Base-by-base conservation (phyloP, 2,329 filamentous ascomycete genomes). In the Blastomyces parvus region DNA sequence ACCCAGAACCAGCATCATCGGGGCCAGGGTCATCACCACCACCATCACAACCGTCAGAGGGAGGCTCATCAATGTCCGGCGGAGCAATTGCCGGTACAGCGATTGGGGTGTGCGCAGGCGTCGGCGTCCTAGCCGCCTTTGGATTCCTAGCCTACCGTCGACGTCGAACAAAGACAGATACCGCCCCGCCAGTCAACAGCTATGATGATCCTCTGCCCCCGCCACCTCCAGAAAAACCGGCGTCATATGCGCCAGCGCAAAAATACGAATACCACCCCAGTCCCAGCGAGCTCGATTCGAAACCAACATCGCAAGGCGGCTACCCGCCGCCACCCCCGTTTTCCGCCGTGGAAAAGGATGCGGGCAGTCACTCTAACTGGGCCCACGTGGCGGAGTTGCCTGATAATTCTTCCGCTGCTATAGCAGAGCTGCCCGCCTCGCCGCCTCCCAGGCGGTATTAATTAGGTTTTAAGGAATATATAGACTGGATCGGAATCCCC, bases 81-180 rank as follows among this genome's bases (percentile, higher is more conserved):
- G 58, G 58, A n/a, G 33, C 17, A 60, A 60, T 60, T 44, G 58
- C 58, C 40, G 58, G 58, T 17, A 36, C 27, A 40, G 58, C 44
- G n/a, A 60, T 60, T 42, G 58, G 58, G 36, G 42, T 25, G 5
- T 44, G 11, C 40, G 58, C 40, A 14, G 58, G 58, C 25, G 58
- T 27, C 33, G 40, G 58, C 22, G 14, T 60, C 38, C n/a, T 60
- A 9, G 58, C 58, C 27, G 40, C 58, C 40, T 27, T 60, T 27
- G 58, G 58, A 40, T 42, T 60, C 25, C 33, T 48, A 40, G 36
- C 40, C 25, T 60, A 60, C 40, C 58, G 58, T 60, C 58, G 58
- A 22, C 42, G 55, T 11, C 33, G 25, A 33, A 7, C 38, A 13
- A 60, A 48, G 42, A 19, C 42, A 60, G 22, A 60, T 42, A 13